Evolutionary conservation across 306 rosid genomes (phyloP).

Genomic region (Corylus americana): DNA sequence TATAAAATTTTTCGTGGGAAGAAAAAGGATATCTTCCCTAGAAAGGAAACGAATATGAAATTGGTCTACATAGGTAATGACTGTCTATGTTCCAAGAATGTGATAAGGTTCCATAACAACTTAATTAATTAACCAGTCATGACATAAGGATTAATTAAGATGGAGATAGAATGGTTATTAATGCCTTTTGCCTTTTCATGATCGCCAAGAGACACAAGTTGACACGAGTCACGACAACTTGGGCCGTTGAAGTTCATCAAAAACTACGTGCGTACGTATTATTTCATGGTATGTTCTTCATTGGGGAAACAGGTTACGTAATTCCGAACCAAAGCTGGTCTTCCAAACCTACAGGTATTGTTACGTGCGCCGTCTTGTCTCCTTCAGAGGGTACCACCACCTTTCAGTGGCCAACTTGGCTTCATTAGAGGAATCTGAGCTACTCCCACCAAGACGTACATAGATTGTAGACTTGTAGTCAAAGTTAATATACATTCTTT

Average conservation of each 20-base stretch:
- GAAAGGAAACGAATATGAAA: conserved; percentile 14
- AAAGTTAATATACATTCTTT: background rate
- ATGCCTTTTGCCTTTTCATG: conserved; percentile 45
- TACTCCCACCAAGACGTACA: background rate
- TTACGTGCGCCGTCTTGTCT: conserved; percentile 38
- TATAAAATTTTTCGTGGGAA: background rate
- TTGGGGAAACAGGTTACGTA: background rate
- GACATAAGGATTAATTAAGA: background rate
- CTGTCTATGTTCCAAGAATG: conserved; percentile 24
- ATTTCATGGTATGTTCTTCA: background rate
- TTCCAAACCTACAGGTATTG: conserved; percentile 20
- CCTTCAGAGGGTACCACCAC: conserved; percentile 27
- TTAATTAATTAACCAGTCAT: background rate
- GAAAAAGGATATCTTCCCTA: conserved; percentile 1
- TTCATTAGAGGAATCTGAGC: conserved; percentile 2
- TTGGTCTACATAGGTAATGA: conserved; percentile 15
- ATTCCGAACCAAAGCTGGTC: background rate
- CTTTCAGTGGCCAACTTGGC: conserved; percentile 25
- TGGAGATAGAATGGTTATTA: conserved; percentile 4
- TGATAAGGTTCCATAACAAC: background rate
- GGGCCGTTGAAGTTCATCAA: conserved; percentile 44
- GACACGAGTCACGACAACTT: conserved; percentile 42
- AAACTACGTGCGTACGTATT: background rate
- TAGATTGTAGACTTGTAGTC: background rate
- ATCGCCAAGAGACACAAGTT: conserved; percentile 37